These are phyloP conservation scores for Xylaria hypoxylon DNA, from an alignment of 2,329 filamentous ascomycete genomes.

Conservation along the genomic window DNA sequence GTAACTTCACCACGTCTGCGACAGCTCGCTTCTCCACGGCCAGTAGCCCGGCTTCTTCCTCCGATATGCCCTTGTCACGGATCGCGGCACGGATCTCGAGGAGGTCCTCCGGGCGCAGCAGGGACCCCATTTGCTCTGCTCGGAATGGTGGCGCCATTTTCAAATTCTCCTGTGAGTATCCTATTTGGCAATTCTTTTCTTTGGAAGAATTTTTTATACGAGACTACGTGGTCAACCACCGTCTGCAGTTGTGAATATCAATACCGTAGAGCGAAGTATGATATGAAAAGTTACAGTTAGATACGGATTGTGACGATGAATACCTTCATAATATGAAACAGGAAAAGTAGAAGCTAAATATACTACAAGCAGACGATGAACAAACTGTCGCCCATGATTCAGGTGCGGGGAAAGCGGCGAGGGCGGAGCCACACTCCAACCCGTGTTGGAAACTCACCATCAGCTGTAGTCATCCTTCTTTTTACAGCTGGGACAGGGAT, in stretches of 20 bases:
- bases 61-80: constrained; percentile 66
- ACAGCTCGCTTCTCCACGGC: constrained; percentile 74
- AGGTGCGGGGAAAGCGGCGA: constrained; percentile 32
- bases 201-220: neutral
- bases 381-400: constrained; percentile 4
- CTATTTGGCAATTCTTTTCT: neutral
- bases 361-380: constrained; percentile 7
- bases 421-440: constrained; percentile 27
- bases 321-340: neutral
- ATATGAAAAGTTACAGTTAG: neutral
- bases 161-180: neutral
- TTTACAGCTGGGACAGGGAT: constrained; percentile 23
- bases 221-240: neutral
- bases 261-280: neutral
- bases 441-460: neutral
- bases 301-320: neutral
- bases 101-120: constrained; percentile 75
- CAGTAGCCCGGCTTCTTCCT: constrained; percentile 66
- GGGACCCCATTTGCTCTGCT: constrained; percentile 80
- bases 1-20: constrained; percentile 74
- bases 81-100: constrained; percentile 70
- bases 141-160: constrained; percentile 68
- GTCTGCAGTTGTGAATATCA: neutral
- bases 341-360: constrained; percentile 10
- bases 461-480: constrained; percentile 23